A percentile compares a stretch with the other conserved stretches of the same genome.
Conservation (phyloP, 2,329 filamentous ascomycete species). For the Ascochyta clinopodiicola region DNA sequence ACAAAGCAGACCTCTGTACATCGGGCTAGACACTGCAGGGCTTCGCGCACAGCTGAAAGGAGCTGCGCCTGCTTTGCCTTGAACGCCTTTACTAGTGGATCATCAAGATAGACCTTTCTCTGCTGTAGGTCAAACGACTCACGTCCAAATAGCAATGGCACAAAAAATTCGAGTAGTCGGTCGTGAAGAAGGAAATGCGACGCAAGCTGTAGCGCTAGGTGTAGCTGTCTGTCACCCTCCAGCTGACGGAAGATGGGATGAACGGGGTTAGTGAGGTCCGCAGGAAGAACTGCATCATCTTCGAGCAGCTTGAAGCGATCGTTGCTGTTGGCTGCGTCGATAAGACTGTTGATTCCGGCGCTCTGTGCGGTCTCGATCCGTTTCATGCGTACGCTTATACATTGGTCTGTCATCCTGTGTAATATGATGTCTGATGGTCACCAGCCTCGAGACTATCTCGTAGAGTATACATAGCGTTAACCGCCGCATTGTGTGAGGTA, state of each 20-base stretch:
- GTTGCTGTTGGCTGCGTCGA: constrained; percentile 32
- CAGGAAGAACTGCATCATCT: constrained; percentile 26
- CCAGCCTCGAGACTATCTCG: neutral
- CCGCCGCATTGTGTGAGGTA: neutral
- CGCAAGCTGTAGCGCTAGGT: constrained; percentile 39
- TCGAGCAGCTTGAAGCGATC: constrained; percentile 43
- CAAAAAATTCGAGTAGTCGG: constrained; percentile 39
- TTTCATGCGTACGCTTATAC: neutral
- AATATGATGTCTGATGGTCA: neutral
- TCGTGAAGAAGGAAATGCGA: constrained; percentile 43
- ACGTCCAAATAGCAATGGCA: constrained; percentile 36
- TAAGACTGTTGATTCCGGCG: constrained; percentile 24
- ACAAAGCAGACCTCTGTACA: constrained; percentile 31
- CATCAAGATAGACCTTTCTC: constrained; percentile 29
- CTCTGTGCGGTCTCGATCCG: neutral
- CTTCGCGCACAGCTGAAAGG: constrained; percentile 27
- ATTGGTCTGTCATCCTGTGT: neutral
- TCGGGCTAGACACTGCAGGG: constrained; percentile 37
- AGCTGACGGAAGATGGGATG: constrained; percentile 40
- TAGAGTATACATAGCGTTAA: neutral
- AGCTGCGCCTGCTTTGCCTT: constrained; percentile 17
- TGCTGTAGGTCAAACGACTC: constrained; percentile 15
- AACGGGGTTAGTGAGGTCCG: constrained; percentile 37
- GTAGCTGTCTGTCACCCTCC: constrained; percentile 20
- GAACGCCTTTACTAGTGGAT: constrained; percentile 25